Percentiles rank a stretch among this genome's conserved stretches.
These are phyloP conservation scores for Mortierella sp. DNA, from an alignment of 371 early-diverging fungal genomes.

Conservation along the genomic window DNA sequence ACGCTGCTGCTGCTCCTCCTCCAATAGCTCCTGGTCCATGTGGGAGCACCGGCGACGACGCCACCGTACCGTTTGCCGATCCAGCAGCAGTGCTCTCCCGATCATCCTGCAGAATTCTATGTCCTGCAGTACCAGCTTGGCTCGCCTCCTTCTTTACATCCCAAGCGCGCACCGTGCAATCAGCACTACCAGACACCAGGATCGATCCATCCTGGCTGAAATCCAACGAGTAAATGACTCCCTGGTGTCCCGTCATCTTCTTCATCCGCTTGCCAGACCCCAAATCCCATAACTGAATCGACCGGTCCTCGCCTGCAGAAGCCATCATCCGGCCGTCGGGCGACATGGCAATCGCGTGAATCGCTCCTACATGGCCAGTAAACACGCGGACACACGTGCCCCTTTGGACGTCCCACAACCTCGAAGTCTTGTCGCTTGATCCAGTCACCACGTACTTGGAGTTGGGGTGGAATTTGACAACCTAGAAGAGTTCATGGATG, in stretches of 20 bases:
- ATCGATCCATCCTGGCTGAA: constrained; percentile 91
- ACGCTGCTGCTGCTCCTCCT: constrained; percentile 15
- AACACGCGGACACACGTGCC: constrained; percentile 96
- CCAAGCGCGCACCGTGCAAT: constrained; percentile 96
- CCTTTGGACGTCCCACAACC: constrained; percentile 97
- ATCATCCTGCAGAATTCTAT: constrained; percentile 44
- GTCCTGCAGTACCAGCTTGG: constrained; percentile 28
- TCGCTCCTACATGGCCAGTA: constrained; percentile 91
- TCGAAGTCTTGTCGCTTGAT: constrained; percentile 93
- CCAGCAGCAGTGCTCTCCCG: not conserved
- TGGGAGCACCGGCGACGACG: constrained; percentile 19
- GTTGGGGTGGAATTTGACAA: constrained; percentile 99
- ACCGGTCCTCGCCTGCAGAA: constrained; percentile 91
- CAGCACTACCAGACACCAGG: constrained; percentile 92
- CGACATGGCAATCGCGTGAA: constrained; percentile 92
- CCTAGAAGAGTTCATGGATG: constrained; percentile 51
- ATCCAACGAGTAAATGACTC: constrained; percentile 88
- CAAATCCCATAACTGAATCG: constrained; percentile 98
- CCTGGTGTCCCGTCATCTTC: constrained; percentile 87
- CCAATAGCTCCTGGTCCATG: not conserved
- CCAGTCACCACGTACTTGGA: constrained; percentile 97
- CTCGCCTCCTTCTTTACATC: constrained; percentile 81
- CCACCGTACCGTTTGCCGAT: not conserved
- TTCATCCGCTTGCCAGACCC: constrained; percentile 88
- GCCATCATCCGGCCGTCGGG: constrained; percentile 96